Percentiles rank a stretch among this genome's conserved stretches.
Evolutionary conservation across 805 yeast species (phyloP).

Genomic region (Yarrowia sp.): DNA sequence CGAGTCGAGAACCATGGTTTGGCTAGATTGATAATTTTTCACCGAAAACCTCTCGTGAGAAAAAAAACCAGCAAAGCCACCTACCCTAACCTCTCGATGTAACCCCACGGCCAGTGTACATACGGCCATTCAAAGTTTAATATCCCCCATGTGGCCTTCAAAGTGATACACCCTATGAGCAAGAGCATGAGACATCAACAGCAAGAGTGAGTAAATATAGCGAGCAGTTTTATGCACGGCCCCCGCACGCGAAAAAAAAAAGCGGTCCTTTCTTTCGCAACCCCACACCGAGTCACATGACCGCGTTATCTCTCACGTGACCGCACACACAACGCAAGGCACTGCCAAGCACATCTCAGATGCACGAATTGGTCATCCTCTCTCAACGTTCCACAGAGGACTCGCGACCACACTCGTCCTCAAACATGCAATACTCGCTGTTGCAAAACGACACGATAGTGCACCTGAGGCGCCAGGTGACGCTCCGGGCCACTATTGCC

Average conservation of each 20-base stretch:
- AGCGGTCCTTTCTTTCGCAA: no score
- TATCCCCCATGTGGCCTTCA: not conserved
- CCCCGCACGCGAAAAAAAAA: no score
- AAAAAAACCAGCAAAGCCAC: no score
- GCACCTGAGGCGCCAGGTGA: constrained; percentile 42
- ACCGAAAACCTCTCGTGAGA: no score
- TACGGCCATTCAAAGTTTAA: not conserved
- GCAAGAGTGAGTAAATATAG: not conserved
- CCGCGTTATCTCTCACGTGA: constrained; percentile 19
- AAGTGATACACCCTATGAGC: not conserved
- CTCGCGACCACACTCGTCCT: not conserved
- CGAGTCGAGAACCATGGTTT: no score
- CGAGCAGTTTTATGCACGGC: not conserved
- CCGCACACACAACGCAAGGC: constrained; percentile 11
- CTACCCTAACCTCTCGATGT: no score
- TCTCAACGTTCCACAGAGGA: not conserved
- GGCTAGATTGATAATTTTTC: no score
- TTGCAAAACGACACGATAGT: constrained; percentile 11
- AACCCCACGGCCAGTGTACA: no score
- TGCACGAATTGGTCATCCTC: constrained; percentile 21
- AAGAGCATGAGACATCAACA: not conserved
- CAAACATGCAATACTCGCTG: constrained; percentile 6
- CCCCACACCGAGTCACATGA: not conserved
- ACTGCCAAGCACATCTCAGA: constrained; percentile 6
- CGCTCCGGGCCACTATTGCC: constrained; percentile 67